Evolutionary conservation across 2,329 filamentous ascomycete species (phyloP).

Genomic region (Ambrosiella xylebori): DNA sequence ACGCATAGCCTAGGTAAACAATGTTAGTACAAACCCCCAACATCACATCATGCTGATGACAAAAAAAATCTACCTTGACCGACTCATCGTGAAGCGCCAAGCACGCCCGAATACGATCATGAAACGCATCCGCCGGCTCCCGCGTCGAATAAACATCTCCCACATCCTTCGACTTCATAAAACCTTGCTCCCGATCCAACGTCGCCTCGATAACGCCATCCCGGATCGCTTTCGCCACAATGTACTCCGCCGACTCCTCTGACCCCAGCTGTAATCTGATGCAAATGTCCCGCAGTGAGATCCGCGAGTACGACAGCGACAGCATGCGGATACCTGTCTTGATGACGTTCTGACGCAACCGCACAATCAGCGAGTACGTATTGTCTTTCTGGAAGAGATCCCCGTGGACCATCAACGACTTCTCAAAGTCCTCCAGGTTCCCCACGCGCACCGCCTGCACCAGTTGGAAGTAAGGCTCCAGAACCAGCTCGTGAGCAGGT

Average conservation of each 20-base stretch:
- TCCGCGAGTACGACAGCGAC: conserved; percentile 92
- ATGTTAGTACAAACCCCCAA: neutral
- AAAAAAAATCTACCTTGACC: conserved; percentile 57
- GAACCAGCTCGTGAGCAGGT: conserved; percentile 65
- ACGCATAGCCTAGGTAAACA: conserved; percentile 65
- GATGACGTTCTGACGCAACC: conserved; percentile 95
- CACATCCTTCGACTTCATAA: conserved; percentile 96
- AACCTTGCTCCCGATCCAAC: conserved; percentile 82
- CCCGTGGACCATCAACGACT: conserved; percentile 63
- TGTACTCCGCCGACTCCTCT: conserved; percentile 97
- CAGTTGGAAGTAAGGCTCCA: conserved; percentile 84
- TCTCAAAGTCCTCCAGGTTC: conserved; percentile 84
- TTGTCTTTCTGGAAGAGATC: conserved; percentile 81
- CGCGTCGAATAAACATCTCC: conserved; percentile 91
- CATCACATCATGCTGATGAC: neutral
- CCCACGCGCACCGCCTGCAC: conserved; percentile 94
- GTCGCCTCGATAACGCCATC: conserved; percentile 95
- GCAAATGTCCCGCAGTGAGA: conserved; percentile 92
- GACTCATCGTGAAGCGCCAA: conserved; percentile 90
- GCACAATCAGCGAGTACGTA: conserved; percentile 88
- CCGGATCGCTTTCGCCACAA: conserved; percentile 94
- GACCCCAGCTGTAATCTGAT: conserved; percentile 83
- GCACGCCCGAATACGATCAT: conserved; percentile 87
- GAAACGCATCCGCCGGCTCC: conserved; percentile 92
- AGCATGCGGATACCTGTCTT: conserved; percentile 99